These are phyloP conservation scores for Paramecium sonneborni DNA, from an alignment of 73 alveolate species.

Conservation along the genomic window DNA sequence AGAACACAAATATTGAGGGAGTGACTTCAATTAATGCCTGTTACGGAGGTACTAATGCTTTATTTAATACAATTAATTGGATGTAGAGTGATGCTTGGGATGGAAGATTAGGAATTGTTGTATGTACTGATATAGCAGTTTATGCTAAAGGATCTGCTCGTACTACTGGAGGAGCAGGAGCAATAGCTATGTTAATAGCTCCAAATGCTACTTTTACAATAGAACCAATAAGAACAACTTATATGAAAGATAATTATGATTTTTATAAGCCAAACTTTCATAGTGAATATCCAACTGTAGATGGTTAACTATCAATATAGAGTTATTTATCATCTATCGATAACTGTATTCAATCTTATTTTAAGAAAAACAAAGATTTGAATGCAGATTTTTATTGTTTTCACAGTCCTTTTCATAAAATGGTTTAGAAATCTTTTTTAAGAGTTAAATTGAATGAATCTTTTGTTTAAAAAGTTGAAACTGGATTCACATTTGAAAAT, in stretches of 20 bases:
- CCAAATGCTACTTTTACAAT: conserved; percentile 89
- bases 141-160: conserved; percentile 97
- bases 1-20: conserved; percentile 94
- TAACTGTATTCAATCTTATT: conserved; percentile 59
- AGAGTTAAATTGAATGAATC: conserved; percentile 75
- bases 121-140: conserved; percentile 96
- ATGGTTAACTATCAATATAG: conserved; percentile 90
- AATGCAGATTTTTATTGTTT: conserved; percentile 90
- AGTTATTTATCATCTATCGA: conserved; percentile 90
- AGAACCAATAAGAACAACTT: conserved; percentile 87
- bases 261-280: conserved; percentile 95
- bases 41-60: conserved; percentile 98
- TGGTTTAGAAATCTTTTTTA: conserved; percentile 91
- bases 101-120: conserved; percentile 95
- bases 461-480: conserved; percentile 23
- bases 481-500: conserved; percentile 42
- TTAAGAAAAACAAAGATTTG: conserved; percentile 69
- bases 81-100: conserved; percentile 94
- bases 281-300: conserved; percentile 97
- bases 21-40: conserved; percentile 97
- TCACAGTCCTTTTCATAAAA: conserved; percentile 95
- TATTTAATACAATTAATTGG: conserved; percentile 95
- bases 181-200: conserved; percentile 92
- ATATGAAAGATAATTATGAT: conserved; percentile 93
- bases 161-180: conserved; percentile 99